Conservation (phyloP, 176 grass and related monocot species). For the Carex kokanica region DNA sequence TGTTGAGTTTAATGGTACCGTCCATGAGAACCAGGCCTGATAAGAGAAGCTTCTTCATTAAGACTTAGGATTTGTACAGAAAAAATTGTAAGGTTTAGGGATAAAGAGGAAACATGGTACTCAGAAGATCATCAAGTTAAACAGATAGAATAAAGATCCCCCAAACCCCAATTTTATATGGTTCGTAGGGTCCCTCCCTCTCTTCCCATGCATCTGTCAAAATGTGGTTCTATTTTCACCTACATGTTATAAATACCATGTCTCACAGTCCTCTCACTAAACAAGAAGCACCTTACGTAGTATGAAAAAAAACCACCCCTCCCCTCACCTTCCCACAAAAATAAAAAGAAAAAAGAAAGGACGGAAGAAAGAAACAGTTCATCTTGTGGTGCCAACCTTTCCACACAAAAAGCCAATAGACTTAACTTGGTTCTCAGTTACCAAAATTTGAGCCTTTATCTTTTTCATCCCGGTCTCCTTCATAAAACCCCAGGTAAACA, state of each 20-base stretch:
- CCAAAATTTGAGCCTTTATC: neutral
- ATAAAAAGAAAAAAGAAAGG: neutral
- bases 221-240: neutral
- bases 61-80: slow-evolving; percentile 28
- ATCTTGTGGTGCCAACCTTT: neutral
- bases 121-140: slow-evolving; percentile 19
- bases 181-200: neutral
- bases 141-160: neutral
- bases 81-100: slow-evolving; percentile 15
- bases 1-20: slow-evolving; percentile 28
- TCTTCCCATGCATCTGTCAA: neutral
- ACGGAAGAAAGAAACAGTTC: neutral
- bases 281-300: neutral
- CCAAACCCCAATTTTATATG: neutral
- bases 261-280: neutral
- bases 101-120: slow-evolving; percentile 10
- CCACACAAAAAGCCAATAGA: neutral
- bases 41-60: slow-evolving; percentile 29
- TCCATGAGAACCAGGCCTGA: slow-evolving; percentile 31
- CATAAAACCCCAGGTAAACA: neutral
- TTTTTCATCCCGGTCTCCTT: neutral
- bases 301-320: neutral
- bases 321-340: neutral
- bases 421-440: neutral
- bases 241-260: neutral